A percentile compares a stretch with the other conserved stretches of the same genome.
These are phyloP conservation scores for Funneliformis geosporum DNA, from an alignment of 192 early-diverging fungal species.

Conservation along the genomic window DNA sequence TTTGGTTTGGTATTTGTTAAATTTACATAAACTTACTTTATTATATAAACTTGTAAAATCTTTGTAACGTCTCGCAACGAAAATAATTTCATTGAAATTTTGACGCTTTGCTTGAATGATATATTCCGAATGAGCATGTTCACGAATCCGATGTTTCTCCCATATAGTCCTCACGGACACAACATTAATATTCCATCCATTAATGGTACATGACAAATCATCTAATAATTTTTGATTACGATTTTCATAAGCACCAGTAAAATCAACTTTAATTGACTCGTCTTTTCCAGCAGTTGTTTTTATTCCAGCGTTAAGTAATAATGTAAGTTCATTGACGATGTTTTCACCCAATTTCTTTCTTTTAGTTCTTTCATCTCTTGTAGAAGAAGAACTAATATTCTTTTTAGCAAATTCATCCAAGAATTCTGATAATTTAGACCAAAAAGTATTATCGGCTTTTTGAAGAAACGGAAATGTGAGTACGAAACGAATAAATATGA, in stretches of 20 bases:
- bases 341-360: constrained; percentile 40
- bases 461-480: constrained; percentile 54
- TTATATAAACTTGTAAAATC: constrained; percentile 48
- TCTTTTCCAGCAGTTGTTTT: constrained; percentile 39
- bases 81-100: constrained; percentile 31
- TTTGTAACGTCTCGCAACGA: constrained; percentile 50
- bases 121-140: constrained; percentile 37
- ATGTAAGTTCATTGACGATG: constrained; percentile 35
- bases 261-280: constrained; percentile 24
- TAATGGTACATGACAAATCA: constrained; percentile 29
- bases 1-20: not conserved
- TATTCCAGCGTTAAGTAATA: constrained; percentile 36
- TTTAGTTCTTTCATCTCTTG: constrained; percentile 30
- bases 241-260: constrained; percentile 1
- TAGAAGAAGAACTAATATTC: constrained; percentile 36
- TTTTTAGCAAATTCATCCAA: constrained; percentile 50
- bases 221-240: not conserved
- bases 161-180: constrained; percentile 41
- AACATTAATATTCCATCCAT: constrained; percentile 50
- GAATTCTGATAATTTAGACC: constrained; percentile 51
- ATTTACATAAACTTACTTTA: constrained; percentile 37
- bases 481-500: constrained; percentile 48
- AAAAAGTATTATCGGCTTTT: constrained; percentile 41
- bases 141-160: constrained; percentile 28
- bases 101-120: constrained; percentile 40